A percentile compares a stretch with the other conserved stretches of the same genome.
Conservation (phyloP, 2,329 filamentous ascomycete species). For the Phoma sp. region DNA sequence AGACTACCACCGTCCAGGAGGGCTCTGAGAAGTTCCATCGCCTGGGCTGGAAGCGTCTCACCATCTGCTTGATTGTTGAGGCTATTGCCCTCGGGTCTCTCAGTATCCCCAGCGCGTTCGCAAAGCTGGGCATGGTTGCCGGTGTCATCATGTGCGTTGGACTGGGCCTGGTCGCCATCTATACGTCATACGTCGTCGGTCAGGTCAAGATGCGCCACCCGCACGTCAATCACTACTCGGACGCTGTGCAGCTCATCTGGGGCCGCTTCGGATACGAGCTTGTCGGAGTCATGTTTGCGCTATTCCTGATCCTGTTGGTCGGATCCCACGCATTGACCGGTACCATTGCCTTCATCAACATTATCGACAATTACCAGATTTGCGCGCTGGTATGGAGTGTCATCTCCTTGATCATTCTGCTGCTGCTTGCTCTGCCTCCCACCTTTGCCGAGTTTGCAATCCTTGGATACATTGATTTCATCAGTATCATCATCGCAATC, state of each 20-base stretch:
- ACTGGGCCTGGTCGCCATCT: conserved; percentile 65
- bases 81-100: conserved; percentile 57
- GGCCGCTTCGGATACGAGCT: conserved; percentile 58
- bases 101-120: conserved; percentile 55
- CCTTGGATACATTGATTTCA: conserved; percentile 62
- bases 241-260: conserved; percentile 69
- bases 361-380: conserved; percentile 61
- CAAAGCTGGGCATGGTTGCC: conserved; percentile 55
- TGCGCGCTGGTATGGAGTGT: conserved; percentile 72
- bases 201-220: conserved; percentile 66
- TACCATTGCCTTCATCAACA: conserved; percentile 70
- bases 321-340: conserved; percentile 75
- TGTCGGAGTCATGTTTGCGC: conserved; percentile 63
- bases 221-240: conserved; percentile 70
- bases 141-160: conserved; percentile 54
- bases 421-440: conserved; percentile 66
- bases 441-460: conserved; percentile 70
- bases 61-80: conserved; percentile 58
- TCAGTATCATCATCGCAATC: conserved; percentile 70
- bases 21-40: conserved; percentile 49
- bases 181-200: conserved; percentile 67
- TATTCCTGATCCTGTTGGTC: conserved; percentile 63
- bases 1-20: conserved; percentile 42
- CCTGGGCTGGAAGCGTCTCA: conserved; percentile 59
- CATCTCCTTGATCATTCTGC: conserved; percentile 65